phyloP scores from a whole-genome alignment of 106 monocot genomes.

The Iris macrosiphon region DNA sequence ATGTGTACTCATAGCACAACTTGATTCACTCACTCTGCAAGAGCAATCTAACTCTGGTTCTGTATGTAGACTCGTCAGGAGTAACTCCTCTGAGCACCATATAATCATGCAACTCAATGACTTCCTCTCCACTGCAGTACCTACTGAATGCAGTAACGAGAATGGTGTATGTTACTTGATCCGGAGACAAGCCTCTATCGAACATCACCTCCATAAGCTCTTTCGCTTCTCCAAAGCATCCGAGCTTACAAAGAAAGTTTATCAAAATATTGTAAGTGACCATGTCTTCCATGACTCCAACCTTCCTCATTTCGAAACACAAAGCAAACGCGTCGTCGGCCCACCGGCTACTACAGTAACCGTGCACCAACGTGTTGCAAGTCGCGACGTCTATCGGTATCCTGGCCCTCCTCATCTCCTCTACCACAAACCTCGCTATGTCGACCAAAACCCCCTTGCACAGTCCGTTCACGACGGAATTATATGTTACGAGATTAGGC shows the following conservation, averaged over 20 bases:
- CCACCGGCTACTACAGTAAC: conserved; percentile 11
- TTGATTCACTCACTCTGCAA: too few species aligned
- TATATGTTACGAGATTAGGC: conserved; percentile 32
- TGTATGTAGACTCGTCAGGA: conserved; percentile 28
- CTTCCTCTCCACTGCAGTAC: conserved; percentile 17
- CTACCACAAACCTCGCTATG: conserved; percentile 9
- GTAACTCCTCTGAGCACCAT: conserved; percentile 28
- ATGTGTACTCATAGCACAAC: too few species aligned
- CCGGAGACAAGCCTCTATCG: conserved; percentile 13
- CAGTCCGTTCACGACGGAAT: conserved; percentile 31
- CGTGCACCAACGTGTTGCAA: conserved; percentile 26
- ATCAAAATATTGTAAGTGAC: conserved; percentile 34
- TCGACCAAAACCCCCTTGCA: conserved; percentile 17
- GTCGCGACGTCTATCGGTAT: conserved; percentile 11
- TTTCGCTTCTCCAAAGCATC: conserved; percentile 20
- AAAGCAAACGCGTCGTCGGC: conserved; percentile 20
- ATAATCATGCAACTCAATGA: conserved; percentile 31
- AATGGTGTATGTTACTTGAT: conserved; percentile 33
- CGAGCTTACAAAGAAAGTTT: conserved; percentile 24
- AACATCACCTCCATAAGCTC: conserved; percentile 34
- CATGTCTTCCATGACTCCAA: conserved; percentile 11
- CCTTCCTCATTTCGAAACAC: conserved; percentile 19
- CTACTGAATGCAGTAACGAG: conserved; percentile 18
- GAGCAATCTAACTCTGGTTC: background rate
- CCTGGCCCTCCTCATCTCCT: conserved; percentile 15